Evolutionary conservation across 768 basidiomycete species (phyloP).

Genomic region (Naematelia aurantialba): DNA sequence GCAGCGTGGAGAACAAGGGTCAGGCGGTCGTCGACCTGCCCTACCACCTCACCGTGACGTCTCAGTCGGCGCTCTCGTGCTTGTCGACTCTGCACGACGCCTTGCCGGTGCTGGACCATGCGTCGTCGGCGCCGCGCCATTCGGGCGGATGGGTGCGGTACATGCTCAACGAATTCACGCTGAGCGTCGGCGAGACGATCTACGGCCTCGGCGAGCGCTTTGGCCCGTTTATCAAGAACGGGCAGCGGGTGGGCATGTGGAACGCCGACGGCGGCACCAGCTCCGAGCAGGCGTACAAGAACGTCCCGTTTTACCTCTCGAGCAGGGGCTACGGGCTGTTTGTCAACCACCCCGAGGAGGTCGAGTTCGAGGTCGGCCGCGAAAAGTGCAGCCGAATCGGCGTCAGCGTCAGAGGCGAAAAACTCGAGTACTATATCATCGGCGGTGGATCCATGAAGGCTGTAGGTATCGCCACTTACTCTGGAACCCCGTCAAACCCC

Average conservation of each 20-base stretch:
- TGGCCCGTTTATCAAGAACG: constrained; percentile 71
- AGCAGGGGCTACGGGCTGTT: constrained; percentile 67
- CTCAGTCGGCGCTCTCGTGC: constrained; percentile 56
- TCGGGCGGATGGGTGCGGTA: constrained; percentile 34
- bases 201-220: constrained; percentile 76
- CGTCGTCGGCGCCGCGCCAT: constrained; percentile 52
- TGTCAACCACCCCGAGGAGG: constrained; percentile 65
- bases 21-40: constrained; percentile 47
- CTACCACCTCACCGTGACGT: constrained; percentile 42
- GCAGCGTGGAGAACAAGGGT: constrained; percentile 26
- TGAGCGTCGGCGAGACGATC: constrained; percentile 67
- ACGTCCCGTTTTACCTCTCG: constrained; percentile 46
- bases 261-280: constrained; percentile 71
- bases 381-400: constrained; percentile 54
- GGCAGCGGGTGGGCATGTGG: constrained; percentile 61
- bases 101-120: constrained; percentile 16
- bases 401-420: constrained; percentile 61
- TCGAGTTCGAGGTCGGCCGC: constrained; percentile 62
- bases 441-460: constrained; percentile 66
- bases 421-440: constrained; percentile 68
- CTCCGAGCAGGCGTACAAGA: constrained; percentile 48
- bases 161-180: constrained; percentile 56
- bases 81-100: constrained; percentile 55
- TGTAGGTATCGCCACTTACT: constrained; percentile 51
- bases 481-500: constrained; percentile 29